These are phyloP conservation scores for Paraphaeosphaeria sporulosa DNA, from an alignment of 2,329 filamentous ascomycete genomes.

Conservation along the genomic window DNA sequence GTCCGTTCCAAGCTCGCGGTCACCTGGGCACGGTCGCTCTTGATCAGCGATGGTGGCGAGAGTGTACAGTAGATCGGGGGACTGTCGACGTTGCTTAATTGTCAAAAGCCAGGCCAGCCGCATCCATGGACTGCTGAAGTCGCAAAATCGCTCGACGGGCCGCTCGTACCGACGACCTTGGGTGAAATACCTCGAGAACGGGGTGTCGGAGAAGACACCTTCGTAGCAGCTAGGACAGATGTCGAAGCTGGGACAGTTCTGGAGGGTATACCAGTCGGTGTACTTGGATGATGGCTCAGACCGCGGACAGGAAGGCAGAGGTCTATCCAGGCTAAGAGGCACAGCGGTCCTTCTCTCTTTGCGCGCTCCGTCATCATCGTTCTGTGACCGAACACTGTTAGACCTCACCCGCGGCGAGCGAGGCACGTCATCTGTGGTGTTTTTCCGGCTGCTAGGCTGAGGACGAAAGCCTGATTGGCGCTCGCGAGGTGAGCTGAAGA, in stretches of 20 bases:
- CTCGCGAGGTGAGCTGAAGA: slow-evolving; percentile 32
- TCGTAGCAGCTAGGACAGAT: slow-evolving; percentile 85
- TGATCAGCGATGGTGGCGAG: slow-evolving; percentile 70
- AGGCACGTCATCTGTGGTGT: slow-evolving; percentile 31
- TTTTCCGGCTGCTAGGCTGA: slow-evolving; percentile 18
- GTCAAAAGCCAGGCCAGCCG: slow-evolving; percentile 85
- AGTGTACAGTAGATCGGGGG: slow-evolving; percentile 73
- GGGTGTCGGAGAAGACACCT: slow-evolving; percentile 71
- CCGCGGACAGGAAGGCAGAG: slow-evolving; percentile 70
- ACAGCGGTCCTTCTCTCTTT: slow-evolving; percentile 24
- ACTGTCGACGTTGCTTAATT: slow-evolving; percentile 70
- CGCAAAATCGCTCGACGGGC: slow-evolving; percentile 71
- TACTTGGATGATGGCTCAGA: slow-evolving; percentile 67
- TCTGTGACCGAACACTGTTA: slow-evolving; percentile 37
- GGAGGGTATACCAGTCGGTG: slow-evolving; percentile 83
- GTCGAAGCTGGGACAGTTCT: slow-evolving; percentile 73
- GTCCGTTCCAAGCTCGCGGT: slow-evolving; percentile 56
- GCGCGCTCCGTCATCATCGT: slow-evolving; percentile 30
- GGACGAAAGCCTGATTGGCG: slow-evolving; percentile 24
- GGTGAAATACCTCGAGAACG: slow-evolving; percentile 73
- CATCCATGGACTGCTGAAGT: slow-evolving; percentile 84
- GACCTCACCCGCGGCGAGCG: slow-evolving; percentile 33
- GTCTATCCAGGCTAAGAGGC: slow-evolving; percentile 30
- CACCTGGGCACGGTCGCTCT: slow-evolving; percentile 66
- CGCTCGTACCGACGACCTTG: slow-evolving; percentile 65